Conservation (phyloP, 75 land plant genomes). For the Pseudotsuga menziesii region DNA sequence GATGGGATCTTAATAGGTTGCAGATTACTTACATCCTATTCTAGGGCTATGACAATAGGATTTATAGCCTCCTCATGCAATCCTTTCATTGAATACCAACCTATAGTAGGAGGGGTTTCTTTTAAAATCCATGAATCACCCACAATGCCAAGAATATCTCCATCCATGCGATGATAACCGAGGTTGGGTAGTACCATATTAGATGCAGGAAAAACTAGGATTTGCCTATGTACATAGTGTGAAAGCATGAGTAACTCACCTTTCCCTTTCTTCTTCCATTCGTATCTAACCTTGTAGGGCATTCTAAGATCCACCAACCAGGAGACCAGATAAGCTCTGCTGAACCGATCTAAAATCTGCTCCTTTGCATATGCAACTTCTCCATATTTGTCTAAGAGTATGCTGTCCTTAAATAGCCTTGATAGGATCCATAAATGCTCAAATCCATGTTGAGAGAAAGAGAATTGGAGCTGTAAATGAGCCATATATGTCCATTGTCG, state of each 20-base stretch:
- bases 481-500: no score
- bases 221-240: slow-evolving; percentile 60
- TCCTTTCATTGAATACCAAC: slow-evolving; percentile 23
- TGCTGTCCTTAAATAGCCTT: slow-evolving; percentile 55
- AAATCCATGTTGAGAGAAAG: slow-evolving; percentile 20
- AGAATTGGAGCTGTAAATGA: no score
- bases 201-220: slow-evolving; percentile 4
- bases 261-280: slow-evolving; percentile 64
- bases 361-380: slow-evolving; percentile 16
- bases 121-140: slow-evolving; percentile 68
- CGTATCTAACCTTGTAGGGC: slow-evolving; percentile 55
- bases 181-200: no score
- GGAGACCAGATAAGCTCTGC: slow-evolving; percentile 61
- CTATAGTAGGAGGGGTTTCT: slow-evolving; percentile 20
- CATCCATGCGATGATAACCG: slow-evolving; percentile 70
- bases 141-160: slow-evolving; percentile 71
- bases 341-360: slow-evolving; percentile 60
- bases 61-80: neutral
- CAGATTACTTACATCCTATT: no score
- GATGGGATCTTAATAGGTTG: no score
- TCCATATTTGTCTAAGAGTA: slow-evolving; percentile 6
- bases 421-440: slow-evolving; percentile 23
- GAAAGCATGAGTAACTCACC: no score
- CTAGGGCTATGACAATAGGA: neutral
- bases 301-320: slow-evolving; percentile 45